Conservation (phyloP, 1,284 basidiomycete species). For the Cryptococcus depauperatus region DNA sequence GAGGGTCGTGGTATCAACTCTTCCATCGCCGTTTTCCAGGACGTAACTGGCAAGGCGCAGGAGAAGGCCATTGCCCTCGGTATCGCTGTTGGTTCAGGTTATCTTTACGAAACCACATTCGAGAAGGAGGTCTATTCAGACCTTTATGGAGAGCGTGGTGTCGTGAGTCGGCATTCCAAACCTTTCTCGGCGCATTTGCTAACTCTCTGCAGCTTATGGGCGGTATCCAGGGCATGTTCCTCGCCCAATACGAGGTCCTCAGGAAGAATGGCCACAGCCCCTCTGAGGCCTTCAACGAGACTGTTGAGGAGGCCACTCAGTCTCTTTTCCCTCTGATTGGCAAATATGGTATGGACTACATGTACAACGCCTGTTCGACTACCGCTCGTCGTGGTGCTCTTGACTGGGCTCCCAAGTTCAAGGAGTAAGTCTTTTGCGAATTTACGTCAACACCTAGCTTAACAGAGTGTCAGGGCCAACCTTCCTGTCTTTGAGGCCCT, state of each 20-base stretch:
- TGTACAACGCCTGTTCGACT: conserved; percentile 98
- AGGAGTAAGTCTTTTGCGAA: conserved; percentile 47
- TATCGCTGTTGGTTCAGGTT: conserved; percentile 88
- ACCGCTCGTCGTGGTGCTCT: conserved; percentile 96
- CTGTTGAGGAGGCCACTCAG: conserved; percentile 97
- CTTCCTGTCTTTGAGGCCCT: conserved; percentile 85
- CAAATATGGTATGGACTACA: conserved; percentile 98
- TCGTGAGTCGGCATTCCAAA: conserved; percentile 57
- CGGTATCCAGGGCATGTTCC: conserved; percentile 98
- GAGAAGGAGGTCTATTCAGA: conserved; percentile 99
- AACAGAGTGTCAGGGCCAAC: conserved; percentile 57
- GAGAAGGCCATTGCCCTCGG: conserved; percentile 95
- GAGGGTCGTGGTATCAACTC: conserved; percentile 73
- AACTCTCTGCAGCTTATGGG: conserved; percentile 72
- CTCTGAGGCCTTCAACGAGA: conserved; percentile 98
- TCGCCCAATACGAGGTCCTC: conserved; percentile 96
- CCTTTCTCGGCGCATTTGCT: background rate
- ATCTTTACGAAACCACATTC: conserved; percentile 84
- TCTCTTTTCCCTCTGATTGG: conserved; percentile 97
- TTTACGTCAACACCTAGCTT: background rate
- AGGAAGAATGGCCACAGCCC: conserved; percentile 96
- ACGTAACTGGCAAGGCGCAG: conserved; percentile 94
- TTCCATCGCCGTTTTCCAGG: conserved; percentile 53
- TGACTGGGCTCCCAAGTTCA: conserved; percentile 99
- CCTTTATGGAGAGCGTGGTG: conserved; percentile 99